Percentiles rank a stretch among this genome's conserved stretches.
These are phyloP conservation scores for Saccharomycopsis fodiens DNA, from an alignment of 805 yeast species.

Conservation along the genomic window DNA sequence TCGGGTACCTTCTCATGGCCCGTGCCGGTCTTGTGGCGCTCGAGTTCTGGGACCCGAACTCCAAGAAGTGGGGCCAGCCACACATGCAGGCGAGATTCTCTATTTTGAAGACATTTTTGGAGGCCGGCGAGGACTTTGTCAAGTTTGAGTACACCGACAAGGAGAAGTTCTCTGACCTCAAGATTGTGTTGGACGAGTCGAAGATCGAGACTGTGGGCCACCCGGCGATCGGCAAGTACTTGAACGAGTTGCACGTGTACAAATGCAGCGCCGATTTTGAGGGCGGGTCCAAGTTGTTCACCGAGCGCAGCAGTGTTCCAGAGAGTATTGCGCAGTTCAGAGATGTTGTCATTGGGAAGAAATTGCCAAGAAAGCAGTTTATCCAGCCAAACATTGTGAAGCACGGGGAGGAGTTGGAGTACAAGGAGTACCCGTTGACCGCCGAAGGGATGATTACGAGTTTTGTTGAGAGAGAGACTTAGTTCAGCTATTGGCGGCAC, in stretches of 20 bases:
- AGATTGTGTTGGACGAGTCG: constrained; percentile 48
- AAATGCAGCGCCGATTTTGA: constrained; percentile 70
- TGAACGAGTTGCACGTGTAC: constrained; percentile 66
- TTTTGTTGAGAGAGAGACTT: constrained; percentile 56
- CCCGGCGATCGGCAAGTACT: constrained; percentile 62
- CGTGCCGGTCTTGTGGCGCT: constrained; percentile 79
- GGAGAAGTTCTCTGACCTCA: constrained; percentile 49
- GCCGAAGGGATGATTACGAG: constrained; percentile 74
- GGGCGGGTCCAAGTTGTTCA: constrained; percentile 56
- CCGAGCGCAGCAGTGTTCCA: constrained; percentile 60
- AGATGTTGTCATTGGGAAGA: constrained; percentile 59
- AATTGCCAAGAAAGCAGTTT: constrained; percentile 77
- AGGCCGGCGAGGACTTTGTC: constrained; percentile 55
- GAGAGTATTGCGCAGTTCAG: constrained; percentile 58
- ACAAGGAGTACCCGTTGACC: constrained; percentile 70
- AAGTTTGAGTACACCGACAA: constrained; percentile 40
- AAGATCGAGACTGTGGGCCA: constrained; percentile 67
- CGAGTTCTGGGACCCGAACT: constrained; percentile 80
- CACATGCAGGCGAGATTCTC: constrained; percentile 92
- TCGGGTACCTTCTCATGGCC: constrained; percentile 75
- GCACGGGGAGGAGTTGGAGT: constrained; percentile 23
- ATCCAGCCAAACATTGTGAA: constrained; percentile 63
- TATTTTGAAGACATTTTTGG: constrained; percentile 65
- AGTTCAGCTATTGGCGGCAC: no score
- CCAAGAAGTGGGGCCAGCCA: constrained; percentile 87